Conservation (phyloP, 805 yeast species). For the Suhomyces faveliae region DNA sequence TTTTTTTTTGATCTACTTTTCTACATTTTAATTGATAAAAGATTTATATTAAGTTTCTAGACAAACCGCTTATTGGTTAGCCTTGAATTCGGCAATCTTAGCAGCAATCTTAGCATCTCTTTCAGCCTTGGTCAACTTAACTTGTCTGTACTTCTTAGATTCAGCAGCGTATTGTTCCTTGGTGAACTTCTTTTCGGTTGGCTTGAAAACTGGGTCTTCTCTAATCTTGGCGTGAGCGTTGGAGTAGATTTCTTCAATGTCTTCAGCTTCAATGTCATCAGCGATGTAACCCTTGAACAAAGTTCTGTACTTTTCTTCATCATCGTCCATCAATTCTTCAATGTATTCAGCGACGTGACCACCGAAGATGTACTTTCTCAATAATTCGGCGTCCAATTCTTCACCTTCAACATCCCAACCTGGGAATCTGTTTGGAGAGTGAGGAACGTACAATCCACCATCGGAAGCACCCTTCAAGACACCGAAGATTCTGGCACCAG, state of each 20-base stretch:
- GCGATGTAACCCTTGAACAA: conserved; percentile 95
- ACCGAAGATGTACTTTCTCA: conserved; percentile 99
- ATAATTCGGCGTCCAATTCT: conserved; percentile 95
- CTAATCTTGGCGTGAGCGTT: conserved; percentile 96
- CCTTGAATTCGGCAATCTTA: conserved; percentile 91
- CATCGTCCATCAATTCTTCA: conserved; percentile 99
- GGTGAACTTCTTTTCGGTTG: conserved; percentile 89
- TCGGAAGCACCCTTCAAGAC: conserved; percentile 99
- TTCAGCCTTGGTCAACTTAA: conserved; percentile 87
- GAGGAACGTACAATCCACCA: conserved; percentile 99
- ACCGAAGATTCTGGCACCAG: conserved; percentile 99
- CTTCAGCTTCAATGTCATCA: conserved; percentile 96
- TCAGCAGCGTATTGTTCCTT: conserved; percentile 98
- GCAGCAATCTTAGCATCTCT: conserved; percentile 85
- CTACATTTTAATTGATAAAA: neutral
- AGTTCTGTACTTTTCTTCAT: conserved; percentile 98
- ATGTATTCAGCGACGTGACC: conserved; percentile 99
- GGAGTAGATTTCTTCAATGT: conserved; percentile 90
- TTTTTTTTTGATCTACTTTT: neutral
- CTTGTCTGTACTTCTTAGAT: conserved; percentile 88
- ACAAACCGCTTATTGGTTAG: conserved; percentile 22
- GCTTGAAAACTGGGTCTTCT: conserved; percentile 90
- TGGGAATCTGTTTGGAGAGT: conserved; percentile 99
- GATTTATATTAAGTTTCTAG: neutral
- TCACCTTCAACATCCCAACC: conserved; percentile 99